A percentile compares a stretch with the other conserved stretches of the same genome.
Evolutionary conservation across 257 asterid genomes (phyloP).

Genomic region (Prunella vulgaris): DNA sequence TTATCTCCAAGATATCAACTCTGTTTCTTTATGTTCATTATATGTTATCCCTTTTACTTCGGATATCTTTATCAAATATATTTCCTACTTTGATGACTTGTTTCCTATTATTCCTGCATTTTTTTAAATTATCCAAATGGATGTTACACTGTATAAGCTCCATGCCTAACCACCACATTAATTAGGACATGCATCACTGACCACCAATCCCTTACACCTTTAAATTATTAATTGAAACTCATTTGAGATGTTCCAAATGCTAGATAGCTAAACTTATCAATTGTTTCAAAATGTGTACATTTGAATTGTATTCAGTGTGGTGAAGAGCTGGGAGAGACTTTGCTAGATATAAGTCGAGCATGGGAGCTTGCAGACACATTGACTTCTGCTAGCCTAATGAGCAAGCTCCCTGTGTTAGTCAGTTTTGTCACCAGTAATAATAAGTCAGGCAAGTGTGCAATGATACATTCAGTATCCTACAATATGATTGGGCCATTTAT

Average conservation of each 20-base stretch:
- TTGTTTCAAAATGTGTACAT: not conserved
- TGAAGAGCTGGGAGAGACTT: constrained; percentile 64
- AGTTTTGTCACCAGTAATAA: constrained; percentile 42
- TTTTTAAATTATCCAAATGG: not conserved
- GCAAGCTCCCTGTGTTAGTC: constrained; percentile 53
- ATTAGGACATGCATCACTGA: not conserved
- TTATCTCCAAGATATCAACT: not conserved
- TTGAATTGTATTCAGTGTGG: constrained; percentile 62
- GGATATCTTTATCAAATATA: not conserved
- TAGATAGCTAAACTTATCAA: not conserved
- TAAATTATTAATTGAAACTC: not conserved
- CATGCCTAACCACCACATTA: not conserved
- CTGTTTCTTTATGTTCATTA: not conserved
- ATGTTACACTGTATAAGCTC: not conserved
- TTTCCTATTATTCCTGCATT: not conserved
- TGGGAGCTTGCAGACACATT: constrained; percentile 82
- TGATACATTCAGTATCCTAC: not conserved
- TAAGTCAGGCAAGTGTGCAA: constrained; percentile 62
- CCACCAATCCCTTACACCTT: not conserved
- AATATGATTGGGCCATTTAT: not conserved
- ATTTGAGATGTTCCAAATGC: constrained; percentile 6
- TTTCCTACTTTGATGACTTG: not conserved
- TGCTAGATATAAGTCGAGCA: constrained; percentile 72
- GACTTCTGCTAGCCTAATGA: constrained; percentile 54
- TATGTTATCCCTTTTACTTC: not conserved